A percentile compares a stretch with the other conserved stretches of the same genome.
These are phyloP conservation scores for Hibiscus syriacus DNA, from an alignment of 345 rosid genomes.

Conservation along the genomic window DNA sequence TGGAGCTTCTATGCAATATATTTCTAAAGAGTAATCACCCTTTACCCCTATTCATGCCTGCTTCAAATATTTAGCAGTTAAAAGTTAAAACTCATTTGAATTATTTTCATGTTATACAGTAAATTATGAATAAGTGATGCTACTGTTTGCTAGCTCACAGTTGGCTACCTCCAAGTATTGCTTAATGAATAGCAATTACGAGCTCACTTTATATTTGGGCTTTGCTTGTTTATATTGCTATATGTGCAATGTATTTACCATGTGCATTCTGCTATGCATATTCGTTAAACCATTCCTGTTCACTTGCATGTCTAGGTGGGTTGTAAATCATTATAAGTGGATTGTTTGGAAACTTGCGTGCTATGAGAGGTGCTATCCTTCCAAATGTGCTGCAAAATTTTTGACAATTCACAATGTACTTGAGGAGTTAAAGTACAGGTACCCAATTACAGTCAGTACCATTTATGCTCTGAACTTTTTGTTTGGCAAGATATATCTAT, in stretches of 20 bases:
- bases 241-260: neutral
- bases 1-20: conserved; percentile 62
- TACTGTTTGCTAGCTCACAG: neutral
- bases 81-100: neutral
- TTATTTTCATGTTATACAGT: neutral
- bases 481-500: conserved; percentile 15
- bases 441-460: conserved; percentile 11
- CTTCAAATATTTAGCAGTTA: neutral
- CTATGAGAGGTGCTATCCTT: conserved; percentile 60
- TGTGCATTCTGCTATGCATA: neutral
- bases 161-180: neutral
- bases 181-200: neutral
- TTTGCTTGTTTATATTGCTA: neutral
- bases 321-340: conserved; percentile 83
- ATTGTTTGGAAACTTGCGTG: conserved; percentile 90
- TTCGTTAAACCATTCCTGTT: neutral
- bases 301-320: conserved; percentile 54
- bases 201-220: neutral
- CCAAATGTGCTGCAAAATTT: conserved; percentile 47
- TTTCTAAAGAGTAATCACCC: conserved; percentile 53
- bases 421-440: conserved; percentile 96
- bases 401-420: conserved; percentile 72
- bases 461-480: conserved; percentile 7
- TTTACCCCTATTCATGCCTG: conserved; percentile 12
- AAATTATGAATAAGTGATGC: neutral